These are phyloP conservation scores for Nicotiana benthamiana DNA, from an alignment of 257 asterid genomes.

Conservation along the genomic window DNA sequence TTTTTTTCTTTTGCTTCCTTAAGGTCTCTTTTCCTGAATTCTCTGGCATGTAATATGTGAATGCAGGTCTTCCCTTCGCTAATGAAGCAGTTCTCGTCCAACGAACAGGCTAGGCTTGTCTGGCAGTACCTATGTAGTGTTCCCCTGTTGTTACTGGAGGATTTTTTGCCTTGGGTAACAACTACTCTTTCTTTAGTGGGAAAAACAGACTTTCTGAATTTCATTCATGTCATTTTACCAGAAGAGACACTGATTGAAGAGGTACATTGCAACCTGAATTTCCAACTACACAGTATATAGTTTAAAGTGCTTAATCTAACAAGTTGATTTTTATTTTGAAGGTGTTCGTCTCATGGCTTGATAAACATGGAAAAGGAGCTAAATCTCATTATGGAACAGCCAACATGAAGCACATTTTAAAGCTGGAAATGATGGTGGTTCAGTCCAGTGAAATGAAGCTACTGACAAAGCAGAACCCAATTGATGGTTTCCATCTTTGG, in stretches of 20 bases:
- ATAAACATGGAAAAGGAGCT: slow-evolving; percentile 37
- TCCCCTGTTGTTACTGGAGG: slow-evolving; percentile 65
- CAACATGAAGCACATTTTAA: slow-evolving; percentile 34
- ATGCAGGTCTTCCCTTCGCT: slow-evolving; percentile 74
- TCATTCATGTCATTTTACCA: slow-evolving; percentile 53
- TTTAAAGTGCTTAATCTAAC: slow-evolving; percentile 21
- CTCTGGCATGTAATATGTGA: neutral
- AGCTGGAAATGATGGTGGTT: slow-evolving; percentile 26
- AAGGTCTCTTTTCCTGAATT: neutral
- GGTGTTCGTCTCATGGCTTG: slow-evolving; percentile 75
- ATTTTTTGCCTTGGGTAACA: slow-evolving; percentile 65
- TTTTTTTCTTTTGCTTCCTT: neutral
- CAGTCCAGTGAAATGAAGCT: slow-evolving; percentile 23
- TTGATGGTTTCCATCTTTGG: slow-evolving; percentile 58
- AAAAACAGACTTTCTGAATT: slow-evolving; percentile 37
- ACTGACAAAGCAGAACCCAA: slow-evolving; percentile 21
- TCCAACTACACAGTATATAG: neutral
- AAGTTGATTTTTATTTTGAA: slow-evolving; percentile 22
- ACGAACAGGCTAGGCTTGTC: slow-evolving; percentile 70
- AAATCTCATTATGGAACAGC: slow-evolving; percentile 38
- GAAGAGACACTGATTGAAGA: slow-evolving; percentile 61
- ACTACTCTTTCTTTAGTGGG: slow-evolving; percentile 45
- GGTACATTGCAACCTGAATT: slow-evolving; percentile 37
- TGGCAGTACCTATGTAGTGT: slow-evolving; percentile 81
- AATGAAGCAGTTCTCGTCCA: slow-evolving; percentile 39